Conservation (phyloP, 768 basidiomycete genomes). For the Termitomyces sp. region DNA sequence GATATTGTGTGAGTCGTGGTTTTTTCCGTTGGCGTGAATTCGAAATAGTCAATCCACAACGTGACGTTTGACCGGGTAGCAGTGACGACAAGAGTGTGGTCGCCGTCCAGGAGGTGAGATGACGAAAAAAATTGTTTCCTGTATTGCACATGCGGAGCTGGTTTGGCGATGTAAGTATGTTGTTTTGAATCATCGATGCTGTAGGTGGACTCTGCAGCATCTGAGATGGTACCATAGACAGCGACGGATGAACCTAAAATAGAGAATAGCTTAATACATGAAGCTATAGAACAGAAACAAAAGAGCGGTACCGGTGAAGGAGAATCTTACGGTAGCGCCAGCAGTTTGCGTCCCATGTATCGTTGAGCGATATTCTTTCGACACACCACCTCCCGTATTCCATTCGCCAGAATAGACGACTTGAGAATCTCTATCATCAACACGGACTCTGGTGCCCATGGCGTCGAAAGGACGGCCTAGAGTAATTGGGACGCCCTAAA, state of each 20-base stretch:
- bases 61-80: slow-evolving; percentile 8
- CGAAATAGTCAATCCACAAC: slow-evolving; percentile 12
- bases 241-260: slow-evolving; percentile 8
- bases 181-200: slow-evolving; percentile 2
- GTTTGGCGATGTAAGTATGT: neutral
- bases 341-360: slow-evolving; percentile 8
- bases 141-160: slow-evolving; percentile 2
- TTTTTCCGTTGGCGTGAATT: neutral
- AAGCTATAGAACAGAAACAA: neutral
- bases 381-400: slow-evolving; percentile 2
- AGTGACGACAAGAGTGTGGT: slow-evolving; percentile 17
- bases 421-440: slow-evolving; percentile 13
- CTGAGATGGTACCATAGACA: slow-evolving; percentile 11
- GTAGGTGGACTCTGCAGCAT: slow-evolving; percentile 6
- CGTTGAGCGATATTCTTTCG: slow-evolving; percentile 6
- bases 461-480: neutral
- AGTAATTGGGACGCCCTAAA: neutral
- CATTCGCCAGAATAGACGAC: slow-evolving; percentile 8
- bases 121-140: slow-evolving; percentile 12
- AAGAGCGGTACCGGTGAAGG: slow-evolving; percentile 9
- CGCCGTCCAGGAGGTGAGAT: slow-evolving; percentile 9
- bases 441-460: slow-evolving; percentile 1
- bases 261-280: neutral
- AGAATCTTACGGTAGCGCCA: slow-evolving; percentile 9
- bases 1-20: neutral